Conservation (phyloP, 768 basidiomycete species). For the Paxillus ammoniavirescens region DNA sequence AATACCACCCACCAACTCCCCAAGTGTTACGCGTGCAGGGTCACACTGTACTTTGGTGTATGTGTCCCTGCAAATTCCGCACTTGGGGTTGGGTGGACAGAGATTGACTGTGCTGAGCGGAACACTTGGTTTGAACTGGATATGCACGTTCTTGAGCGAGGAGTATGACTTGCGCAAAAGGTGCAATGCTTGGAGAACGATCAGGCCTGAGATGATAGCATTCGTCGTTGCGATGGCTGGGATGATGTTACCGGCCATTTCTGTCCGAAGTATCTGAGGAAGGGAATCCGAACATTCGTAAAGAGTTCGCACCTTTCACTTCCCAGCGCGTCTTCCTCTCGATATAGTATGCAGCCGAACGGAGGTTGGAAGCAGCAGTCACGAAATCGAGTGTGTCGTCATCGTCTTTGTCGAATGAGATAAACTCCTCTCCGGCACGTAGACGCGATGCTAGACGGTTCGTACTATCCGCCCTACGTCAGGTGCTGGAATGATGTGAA, state of each 20-base stretch:
- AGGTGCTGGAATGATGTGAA: constrained; percentile 1
- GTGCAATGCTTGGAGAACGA: constrained; percentile 90
- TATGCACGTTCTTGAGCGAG: constrained; percentile 69
- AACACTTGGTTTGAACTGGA: constrained; percentile 73
- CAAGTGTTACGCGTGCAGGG: constrained; percentile 61
- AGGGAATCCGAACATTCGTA: background rate
- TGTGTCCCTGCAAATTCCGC: constrained; percentile 84
- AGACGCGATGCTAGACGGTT: constrained; percentile 72
- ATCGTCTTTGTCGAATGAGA: constrained; percentile 97
- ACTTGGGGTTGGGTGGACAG: constrained; percentile 68
- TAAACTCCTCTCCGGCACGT: constrained; percentile 61
- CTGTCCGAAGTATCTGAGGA: constrained; percentile 38
- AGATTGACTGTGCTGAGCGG: constrained; percentile 72
- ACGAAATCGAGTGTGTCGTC: constrained; percentile 97
- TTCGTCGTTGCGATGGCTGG: constrained; percentile 99
- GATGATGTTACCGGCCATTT: constrained; percentile 99
- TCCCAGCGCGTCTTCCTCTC: constrained; percentile 91
- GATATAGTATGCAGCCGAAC: constrained; percentile 89
- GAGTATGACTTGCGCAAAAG: constrained; percentile 67
- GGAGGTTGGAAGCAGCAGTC: constrained; percentile 89
- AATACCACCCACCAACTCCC: constrained; percentile 68
- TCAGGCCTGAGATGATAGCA: constrained; percentile 92
- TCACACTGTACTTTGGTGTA: constrained; percentile 79
- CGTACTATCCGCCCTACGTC: constrained; percentile 49
- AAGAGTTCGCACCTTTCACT: constrained; percentile 71